Evolutionary conservation across 176 grass and related monocot genomes (phyloP).

Genomic region (Paspalum vaginatum): DNA sequence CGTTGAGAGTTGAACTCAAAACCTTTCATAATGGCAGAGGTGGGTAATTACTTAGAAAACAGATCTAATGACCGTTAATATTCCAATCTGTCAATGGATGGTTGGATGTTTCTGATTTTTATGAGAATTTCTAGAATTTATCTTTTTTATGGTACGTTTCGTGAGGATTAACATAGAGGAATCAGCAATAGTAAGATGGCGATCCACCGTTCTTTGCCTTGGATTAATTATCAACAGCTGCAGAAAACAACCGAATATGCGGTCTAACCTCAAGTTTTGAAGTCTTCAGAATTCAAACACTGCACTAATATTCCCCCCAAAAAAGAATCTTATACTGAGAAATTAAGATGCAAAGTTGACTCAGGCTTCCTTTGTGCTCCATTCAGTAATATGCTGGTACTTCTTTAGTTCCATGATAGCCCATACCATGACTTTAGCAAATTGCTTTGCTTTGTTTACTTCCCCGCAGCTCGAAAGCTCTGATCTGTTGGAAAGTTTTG

Average conservation of each 20-base stretch:
- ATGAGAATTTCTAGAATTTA: no score
- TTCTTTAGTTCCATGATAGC: not conserved
- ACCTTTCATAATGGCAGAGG: no score
- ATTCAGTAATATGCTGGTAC: not conserved
- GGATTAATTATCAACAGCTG: not conserved
- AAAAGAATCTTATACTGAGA: not conserved
- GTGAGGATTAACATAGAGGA: no score
- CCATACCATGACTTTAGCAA: not conserved
- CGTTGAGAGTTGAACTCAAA: no score
- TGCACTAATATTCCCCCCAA: not conserved
- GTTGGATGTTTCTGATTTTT: no score
- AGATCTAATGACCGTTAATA: no score
- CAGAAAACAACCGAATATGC: not conserved
- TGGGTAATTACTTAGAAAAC: no score
- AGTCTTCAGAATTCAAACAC: slow-evolving; percentile 25
- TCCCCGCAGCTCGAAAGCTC: not conserved
- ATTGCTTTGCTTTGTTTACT: slow-evolving; percentile 11
- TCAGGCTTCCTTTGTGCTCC: not conserved
- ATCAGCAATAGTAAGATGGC: no score
- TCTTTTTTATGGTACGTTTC: no score
- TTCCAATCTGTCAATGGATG: no score
- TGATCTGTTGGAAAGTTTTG: not conserved
- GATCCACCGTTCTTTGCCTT: not conserved
- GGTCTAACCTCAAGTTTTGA: not conserved
- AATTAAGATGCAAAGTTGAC: not conserved